Base-by-base conservation (phyloP, 2,329 filamentous ascomycete genomes). In the Arthrobotrys iridis region DNA sequence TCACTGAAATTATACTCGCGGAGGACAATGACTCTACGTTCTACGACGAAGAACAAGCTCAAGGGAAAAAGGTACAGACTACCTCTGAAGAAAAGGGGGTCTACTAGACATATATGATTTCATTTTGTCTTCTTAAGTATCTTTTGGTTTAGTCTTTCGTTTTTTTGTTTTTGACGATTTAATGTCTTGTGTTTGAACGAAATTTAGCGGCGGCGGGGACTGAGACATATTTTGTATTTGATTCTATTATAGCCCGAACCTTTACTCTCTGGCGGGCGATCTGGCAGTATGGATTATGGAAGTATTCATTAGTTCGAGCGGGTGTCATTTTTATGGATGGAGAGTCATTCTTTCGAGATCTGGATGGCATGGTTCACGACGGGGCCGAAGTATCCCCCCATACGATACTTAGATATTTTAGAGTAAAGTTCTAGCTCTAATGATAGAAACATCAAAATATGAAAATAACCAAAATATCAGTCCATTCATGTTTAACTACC, bases 1-100 rank as follows among this genome's bases (percentile, higher is more conserved):
- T 90, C 11, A 78, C 79, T 8, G 80, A 81, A 33, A 63, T 67
- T 18, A 50, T 79, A 4, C 80, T 79, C 30, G 67, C 82, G 4
- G 72, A 67, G 50, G 77, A 73, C 41, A 68, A 52, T 37, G 78
- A 70, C 46, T 63, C 58, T 13, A 59, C 57, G 5, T 78, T 74
- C 67, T 77, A 77, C 57, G 78, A 79, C 50, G 78, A 74, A 43
- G 59, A 67, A 46, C 70, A 67, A 45, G 59, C 40, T 7, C 68
- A 65, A n/a, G 68, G 68, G 66, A 73, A 72, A 41, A 72, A 73
- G 68, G 68, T 73, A 73, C 28, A 40, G 33, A 41, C 68, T 66
- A 60, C 50, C 30, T 43, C 65, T 40, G 68, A 73, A 40, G 68
- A 73, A 65, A 73, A 73, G 52, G 50, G 60, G 33, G 68, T 65